Evolutionary conservation across 208 protist species (phyloP).

Genomic region (Porcisia deanei): DNA sequence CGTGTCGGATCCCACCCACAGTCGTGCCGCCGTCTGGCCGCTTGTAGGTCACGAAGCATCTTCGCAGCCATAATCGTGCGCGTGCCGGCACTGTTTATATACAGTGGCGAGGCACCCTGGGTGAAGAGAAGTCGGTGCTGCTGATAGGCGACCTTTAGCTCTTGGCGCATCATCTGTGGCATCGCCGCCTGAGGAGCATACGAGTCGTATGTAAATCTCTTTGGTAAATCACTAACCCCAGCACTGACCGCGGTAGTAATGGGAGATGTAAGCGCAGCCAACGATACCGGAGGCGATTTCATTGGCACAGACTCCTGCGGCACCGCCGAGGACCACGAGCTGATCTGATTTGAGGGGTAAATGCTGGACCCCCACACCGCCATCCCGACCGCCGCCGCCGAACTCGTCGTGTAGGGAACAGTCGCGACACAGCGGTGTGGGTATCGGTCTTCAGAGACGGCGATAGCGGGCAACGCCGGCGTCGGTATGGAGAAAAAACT

Average conservation of each 20-base stretch:
- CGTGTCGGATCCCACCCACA: neutral
- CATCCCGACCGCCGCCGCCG: neutral
- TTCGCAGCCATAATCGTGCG: neutral
- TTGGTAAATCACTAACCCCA: neutral
- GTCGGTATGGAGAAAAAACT: too few species aligned
- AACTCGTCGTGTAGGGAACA: neutral
- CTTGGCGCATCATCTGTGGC: conserved; percentile 7
- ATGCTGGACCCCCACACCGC: neutral
- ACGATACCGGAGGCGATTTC: neutral
- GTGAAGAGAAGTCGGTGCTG: conserved; percentile 12
- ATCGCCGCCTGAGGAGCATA: neutral
- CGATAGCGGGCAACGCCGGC: neutral
- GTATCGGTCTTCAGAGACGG: neutral
- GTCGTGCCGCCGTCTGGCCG: neutral
- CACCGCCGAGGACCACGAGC: neutral
- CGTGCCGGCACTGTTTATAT: neutral
- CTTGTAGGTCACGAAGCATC: too few species aligned
- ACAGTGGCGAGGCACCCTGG: neutral
- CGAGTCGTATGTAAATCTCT: neutral
- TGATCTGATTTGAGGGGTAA: neutral
- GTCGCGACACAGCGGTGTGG: neutral
- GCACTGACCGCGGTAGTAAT: neutral
- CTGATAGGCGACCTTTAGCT: conserved; percentile 15
- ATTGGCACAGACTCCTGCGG: neutral
- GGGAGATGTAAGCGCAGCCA: neutral